Evolutionary conservation across 2,329 filamentous ascomycete genomes (phyloP).

Genomic region (Scedosporium dehoogii): DNA sequence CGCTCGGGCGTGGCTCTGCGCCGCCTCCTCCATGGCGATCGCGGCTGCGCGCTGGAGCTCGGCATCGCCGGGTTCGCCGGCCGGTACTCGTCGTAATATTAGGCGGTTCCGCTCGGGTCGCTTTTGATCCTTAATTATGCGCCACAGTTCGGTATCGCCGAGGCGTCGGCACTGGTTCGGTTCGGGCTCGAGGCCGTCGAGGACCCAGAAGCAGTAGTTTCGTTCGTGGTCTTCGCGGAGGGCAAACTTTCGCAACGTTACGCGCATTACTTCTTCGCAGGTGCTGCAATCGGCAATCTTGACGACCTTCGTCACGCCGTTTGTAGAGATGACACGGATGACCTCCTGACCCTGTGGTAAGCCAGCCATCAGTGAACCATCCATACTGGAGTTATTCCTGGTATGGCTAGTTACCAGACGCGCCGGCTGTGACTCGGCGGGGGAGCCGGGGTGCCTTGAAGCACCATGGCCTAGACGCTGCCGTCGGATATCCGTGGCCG

Average conservation of each 20-base stretch:
- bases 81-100: conserved; percentile 86
- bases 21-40: conserved; percentile 81
- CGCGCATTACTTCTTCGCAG: conserved; percentile 84
- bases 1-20: conserved; percentile 57
- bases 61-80: conserved; percentile 76
- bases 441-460: conserved; percentile 47
- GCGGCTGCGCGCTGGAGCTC: conserved; percentile 81
- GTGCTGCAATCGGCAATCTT: conserved; percentile 87
- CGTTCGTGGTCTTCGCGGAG: conserved; percentile 84
- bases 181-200: conserved; percentile 76
- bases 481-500: conserved; percentile 45
- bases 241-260: conserved; percentile 78
- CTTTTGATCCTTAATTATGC: conserved; percentile 78
- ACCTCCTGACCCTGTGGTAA: conserved; percentile 79
- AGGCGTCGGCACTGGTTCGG: conserved; percentile 72
- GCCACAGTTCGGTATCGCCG: conserved; percentile 78
- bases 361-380: conserved; percentile 76
- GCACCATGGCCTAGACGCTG: conserved; percentile 40
- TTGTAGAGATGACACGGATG: conserved; percentile 87
- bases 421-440: conserved; percentile 53
- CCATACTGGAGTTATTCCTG: conserved; percentile 73
- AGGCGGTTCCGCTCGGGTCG: conserved; percentile 81
- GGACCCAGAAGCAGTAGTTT: conserved; percentile 94
- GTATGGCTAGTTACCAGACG: conserved; percentile 59
- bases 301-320: conserved; percentile 84